These are phyloP conservation scores for Boletus barrowsii DNA, from an alignment of 768 basidiomycete genomes.

Conservation along the genomic window DNA sequence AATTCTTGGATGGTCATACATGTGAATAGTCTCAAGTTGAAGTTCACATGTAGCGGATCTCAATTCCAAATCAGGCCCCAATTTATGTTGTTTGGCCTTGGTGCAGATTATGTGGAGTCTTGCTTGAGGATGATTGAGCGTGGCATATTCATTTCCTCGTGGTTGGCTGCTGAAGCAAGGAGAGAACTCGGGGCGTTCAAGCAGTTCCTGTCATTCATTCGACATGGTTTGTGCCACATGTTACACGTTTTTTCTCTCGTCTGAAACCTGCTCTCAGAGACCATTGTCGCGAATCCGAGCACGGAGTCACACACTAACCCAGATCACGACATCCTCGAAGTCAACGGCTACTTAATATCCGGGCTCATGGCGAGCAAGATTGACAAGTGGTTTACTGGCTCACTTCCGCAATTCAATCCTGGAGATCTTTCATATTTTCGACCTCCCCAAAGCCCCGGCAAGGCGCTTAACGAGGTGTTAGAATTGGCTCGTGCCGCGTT, in stretches of 20 bases:
- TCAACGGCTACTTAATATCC: slow-evolving; percentile 73
- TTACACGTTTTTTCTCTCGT: slow-evolving; percentile 10
- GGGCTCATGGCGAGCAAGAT: slow-evolving; percentile 67
- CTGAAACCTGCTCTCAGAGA: slow-evolving; percentile 36
- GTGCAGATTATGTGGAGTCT: slow-evolving; percentile 45
- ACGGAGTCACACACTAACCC: slow-evolving; percentile 47
- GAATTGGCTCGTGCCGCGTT: slow-evolving; percentile 48
- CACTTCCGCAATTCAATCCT: slow-evolving; percentile 35
- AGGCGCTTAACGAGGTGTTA: slow-evolving; percentile 37
- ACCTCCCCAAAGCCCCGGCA: slow-evolving; percentile 19
- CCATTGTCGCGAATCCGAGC: slow-evolving; percentile 47
- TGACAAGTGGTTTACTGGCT: slow-evolving; percentile 79
- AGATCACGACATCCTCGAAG: slow-evolving; percentile 73
- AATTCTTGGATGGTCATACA: slow-evolving; percentile 69
- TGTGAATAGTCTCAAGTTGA: slow-evolving; percentile 46
- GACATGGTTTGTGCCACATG: slow-evolving; percentile 52
- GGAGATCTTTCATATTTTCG: slow-evolving; percentile 28
- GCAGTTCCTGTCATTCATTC: slow-evolving; percentile 77
- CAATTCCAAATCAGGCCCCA: slow-evolving; percentile 46
- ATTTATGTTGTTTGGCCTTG: slow-evolving; percentile 55
- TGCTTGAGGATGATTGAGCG: slow-evolving; percentile 53
- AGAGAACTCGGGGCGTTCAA: slow-evolving; percentile 70
- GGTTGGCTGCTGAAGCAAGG: slow-evolving; percentile 66
- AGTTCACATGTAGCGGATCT: slow-evolving; percentile 1
- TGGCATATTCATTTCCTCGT: slow-evolving; percentile 61